These are phyloP conservation scores for Cladosporium sp. DNA, from an alignment of 2,329 filamentous ascomycete genomes.

Conservation along the genomic window DNA sequence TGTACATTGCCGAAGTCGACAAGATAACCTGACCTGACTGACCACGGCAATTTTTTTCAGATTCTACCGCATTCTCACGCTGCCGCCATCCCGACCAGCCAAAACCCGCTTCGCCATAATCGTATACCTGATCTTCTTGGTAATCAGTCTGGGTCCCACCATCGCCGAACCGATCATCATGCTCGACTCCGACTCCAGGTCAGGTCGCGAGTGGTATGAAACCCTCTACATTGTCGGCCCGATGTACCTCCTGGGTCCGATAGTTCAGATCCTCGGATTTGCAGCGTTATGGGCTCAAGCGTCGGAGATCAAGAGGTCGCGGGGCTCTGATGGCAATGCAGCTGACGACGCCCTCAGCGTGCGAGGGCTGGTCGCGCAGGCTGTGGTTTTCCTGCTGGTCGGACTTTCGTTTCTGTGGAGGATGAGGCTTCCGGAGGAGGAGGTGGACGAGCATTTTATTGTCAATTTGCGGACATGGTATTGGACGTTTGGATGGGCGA, in stretches of 20 bases:
- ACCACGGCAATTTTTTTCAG: no score
- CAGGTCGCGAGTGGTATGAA: not conserved
- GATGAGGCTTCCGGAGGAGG: not conserved
- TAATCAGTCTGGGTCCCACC: not conserved
- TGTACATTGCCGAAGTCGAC: no score
- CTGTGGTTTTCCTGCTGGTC: not conserved
- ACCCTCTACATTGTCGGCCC: not conserved
- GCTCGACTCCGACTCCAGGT: not conserved
- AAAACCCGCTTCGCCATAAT: not conserved
- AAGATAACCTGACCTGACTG: not conserved
- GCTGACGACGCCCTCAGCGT: not conserved
- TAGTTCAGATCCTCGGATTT: not conserved
- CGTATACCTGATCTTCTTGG: not conserved
- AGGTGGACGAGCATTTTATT: not conserved
- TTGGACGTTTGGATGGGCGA: not conserved
- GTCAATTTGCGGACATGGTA: not conserved
- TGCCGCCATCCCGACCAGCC: not conserved
- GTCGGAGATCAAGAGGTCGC: not conserved
- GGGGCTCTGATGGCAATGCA: not conserved
- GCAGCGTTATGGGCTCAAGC: not conserved
- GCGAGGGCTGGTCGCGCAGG: not conserved
- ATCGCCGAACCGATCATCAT: not conserved
- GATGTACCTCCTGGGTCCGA: not conserved
- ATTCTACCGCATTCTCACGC: not conserved
- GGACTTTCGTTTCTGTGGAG: not conserved